Evolutionary conservation across 805 yeast genomes (phyloP), one percentile per base, ranked within the genome.

Genomic region (Metschnikowia aberdeeniae): DNA sequence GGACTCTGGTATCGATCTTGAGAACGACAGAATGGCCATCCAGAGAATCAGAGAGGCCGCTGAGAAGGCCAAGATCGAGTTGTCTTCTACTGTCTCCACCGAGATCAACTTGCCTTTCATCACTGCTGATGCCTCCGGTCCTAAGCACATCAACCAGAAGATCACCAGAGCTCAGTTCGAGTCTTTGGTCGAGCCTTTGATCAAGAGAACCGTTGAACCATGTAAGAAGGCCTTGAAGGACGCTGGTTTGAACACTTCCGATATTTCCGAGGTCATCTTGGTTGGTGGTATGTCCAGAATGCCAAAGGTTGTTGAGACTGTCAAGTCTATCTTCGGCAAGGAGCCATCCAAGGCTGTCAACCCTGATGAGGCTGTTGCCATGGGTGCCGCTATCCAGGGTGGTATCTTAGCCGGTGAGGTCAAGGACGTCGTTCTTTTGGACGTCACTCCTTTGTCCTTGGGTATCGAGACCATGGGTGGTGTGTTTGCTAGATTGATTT

Each of bases 381-480:
- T 89, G 71, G 97, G 97, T 73, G 97, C 97, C 54, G 97, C 97
- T 47, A 90, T 89, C 59, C 97, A 89, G 76, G 97, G 97, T 72
- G 97, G 96, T 61, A 95, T 89, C 53, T 76, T 89, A 53, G 86
- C 95, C 48, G 97, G 97, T 69, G 95, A 88, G 70, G 96, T 89
- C 55, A 87, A 86, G 66, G 96, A 89, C 63, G 96, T 89, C 55
- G 78, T 89, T 54, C 74, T 89, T 57, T 80, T 89, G 61, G 97
- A 89, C 71, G 95, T 86, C 44, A 86, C 93, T 36, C 95, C 95
- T 64, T 78, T 86, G 64, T 85, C 93, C 47, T 78, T 89, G 55
- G 97, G 97, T 84, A 89, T 89, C 67, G 97, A 89, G 81, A 89
- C 97, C 64, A 82, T 89, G 72, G 97, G 97, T 68, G 97, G 97